phyloP scores from a whole-genome alignment of 2,329 filamentous ascomycete species.

The Aspergillus calidoustus region DNA sequence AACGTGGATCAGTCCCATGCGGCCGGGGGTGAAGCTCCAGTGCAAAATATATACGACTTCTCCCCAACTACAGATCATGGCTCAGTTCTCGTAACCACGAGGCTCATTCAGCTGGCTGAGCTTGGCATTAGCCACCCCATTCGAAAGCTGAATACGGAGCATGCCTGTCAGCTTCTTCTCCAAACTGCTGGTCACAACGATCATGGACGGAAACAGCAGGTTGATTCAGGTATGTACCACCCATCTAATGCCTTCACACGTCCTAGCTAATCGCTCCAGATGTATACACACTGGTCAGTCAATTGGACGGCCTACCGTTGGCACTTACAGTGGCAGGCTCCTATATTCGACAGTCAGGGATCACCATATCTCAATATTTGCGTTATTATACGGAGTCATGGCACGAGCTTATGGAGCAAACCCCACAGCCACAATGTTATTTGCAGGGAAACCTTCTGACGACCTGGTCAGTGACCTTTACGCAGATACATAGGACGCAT shows the following conservation, averaged over 20 bases:
- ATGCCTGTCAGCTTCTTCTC: neutral
- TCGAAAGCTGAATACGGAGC: neutral
- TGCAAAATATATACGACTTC: neutral
- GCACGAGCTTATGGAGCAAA: neutral
- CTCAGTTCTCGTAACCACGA: conserved; percentile 13
- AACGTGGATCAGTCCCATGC: conserved; percentile 2
- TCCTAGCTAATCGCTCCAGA: too few relatives aligned
- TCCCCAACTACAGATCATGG: conserved; percentile 15
- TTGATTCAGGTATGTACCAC: too few relatives aligned
- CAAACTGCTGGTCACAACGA: too few relatives aligned
- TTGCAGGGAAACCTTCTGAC: too few relatives aligned
- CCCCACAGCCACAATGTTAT: too few relatives aligned
- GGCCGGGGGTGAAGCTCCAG: too few relatives aligned
- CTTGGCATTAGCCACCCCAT: neutral
- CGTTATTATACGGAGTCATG: conserved; percentile 2
- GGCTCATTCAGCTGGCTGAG: neutral
- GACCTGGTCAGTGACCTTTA: too few relatives aligned
- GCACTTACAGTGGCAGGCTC: conserved; percentile 7
- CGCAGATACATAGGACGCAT: too few relatives aligned
- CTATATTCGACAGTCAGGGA: conserved; percentile 9
- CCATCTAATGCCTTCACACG: too few relatives aligned
- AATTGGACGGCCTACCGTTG: conserved; percentile 9
- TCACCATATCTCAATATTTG: conserved; percentile 1
- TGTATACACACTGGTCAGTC: neutral
- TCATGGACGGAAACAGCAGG: too few relatives aligned